These are phyloP conservation scores for Solanum acaule DNA, from an alignment of 257 asterid genomes.

Conservation along the genomic window DNA sequence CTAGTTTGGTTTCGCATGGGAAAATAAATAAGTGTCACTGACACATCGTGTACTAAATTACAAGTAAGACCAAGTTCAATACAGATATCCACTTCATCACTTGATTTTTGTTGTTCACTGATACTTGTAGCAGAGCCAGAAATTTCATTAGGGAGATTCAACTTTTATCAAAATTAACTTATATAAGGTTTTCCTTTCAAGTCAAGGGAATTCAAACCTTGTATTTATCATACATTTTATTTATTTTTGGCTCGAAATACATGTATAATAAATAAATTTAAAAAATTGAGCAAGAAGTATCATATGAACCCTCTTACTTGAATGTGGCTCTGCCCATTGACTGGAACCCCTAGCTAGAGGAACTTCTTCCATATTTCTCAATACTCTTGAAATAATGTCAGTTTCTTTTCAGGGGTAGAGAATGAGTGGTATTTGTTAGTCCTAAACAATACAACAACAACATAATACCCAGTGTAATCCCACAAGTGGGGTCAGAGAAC, in stretches of 20 bases:
- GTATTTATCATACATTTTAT: not conserved
- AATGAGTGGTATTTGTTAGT: not conserved
- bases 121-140: not conserved
- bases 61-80: not conserved
- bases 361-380: not conserved
- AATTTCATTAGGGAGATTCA: not conserved
- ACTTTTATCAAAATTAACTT: not conserved
- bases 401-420: not conserved
- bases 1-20: not conserved
- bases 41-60: not conserved
- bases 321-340: too few species aligned
- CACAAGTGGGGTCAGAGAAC: not conserved
- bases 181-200: not conserved
- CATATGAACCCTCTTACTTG: too few species aligned
- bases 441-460: not conserved
- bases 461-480: not conserved
- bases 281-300: not conserved
- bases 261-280: not conserved
- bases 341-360: not conserved
- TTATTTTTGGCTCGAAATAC: not conserved
- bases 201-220: not conserved
- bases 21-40: conserved; percentile 1
- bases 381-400: not conserved
- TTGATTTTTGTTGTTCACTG: not conserved
- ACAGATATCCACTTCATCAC: too few species aligned